A percentile compares a stretch with the other conserved stretches of the same genome.
Conservation (phyloP, 1,284 basidiomycete genomes). For the Ceratobasidium sp. region DNA sequence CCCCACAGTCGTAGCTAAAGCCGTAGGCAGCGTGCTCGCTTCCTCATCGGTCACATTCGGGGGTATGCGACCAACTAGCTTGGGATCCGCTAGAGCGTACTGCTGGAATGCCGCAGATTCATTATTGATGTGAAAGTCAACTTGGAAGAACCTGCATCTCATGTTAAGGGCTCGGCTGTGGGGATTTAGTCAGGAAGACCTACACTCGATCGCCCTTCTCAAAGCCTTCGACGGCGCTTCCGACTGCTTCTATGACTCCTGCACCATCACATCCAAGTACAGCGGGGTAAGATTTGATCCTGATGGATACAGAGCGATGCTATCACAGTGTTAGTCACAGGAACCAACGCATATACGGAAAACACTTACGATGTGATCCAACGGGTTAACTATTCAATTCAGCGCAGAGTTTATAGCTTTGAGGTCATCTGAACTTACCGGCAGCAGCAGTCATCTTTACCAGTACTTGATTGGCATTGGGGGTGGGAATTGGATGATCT, state of each 20-base stretch:
- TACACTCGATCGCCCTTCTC: constrained; percentile 66
- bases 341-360: background rate
- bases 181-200: constrained; percentile 43
- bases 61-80: constrained; percentile 50
- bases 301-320: constrained; percentile 21
- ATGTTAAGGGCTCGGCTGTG: too few species aligned
- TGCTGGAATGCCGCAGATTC: constrained; percentile 59
- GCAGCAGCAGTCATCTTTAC: constrained; percentile 54
- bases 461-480: constrained; percentile 55
- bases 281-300: constrained; percentile 53
- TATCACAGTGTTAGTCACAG: background rate
- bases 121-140: constrained; percentile 51
- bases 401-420: background rate
- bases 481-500: constrained; percentile 50
- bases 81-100: constrained; percentile 55
- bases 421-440: background rate
- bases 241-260: constrained; percentile 63
- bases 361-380: background rate
- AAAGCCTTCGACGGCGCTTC: constrained; percentile 59
- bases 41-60: constrained; percentile 56
- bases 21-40: constrained; percentile 49
- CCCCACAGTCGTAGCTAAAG: constrained; percentile 2
- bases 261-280: constrained; percentile 65
- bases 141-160: constrained; percentile 56
- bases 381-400: background rate